Conservation (phyloP, 164 flowering plant species). For the Echeveria elegans region DNA sequence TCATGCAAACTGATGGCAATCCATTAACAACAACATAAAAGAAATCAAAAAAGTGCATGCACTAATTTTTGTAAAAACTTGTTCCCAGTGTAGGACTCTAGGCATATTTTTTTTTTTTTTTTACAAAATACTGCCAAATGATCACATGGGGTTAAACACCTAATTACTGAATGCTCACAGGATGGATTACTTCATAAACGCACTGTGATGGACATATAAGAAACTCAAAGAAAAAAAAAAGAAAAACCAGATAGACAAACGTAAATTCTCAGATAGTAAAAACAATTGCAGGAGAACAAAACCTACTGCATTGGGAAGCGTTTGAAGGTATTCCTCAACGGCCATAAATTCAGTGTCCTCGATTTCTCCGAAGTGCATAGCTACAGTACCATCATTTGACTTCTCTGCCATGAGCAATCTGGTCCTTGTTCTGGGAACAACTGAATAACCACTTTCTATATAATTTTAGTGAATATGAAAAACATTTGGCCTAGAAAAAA, state of each 20-base stretch:
- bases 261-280: not conserved
- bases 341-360: constrained; percentile 41
- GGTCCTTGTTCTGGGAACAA: constrained; percentile 28
- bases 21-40: not conserved
- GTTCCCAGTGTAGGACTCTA: not conserved
- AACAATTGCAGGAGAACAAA: not conserved
- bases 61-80: not conserved
- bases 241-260: not conserved
- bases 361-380: constrained; percentile 61
- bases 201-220: not conserved
- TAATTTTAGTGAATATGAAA: not conserved
- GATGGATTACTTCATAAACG: not conserved
- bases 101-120: not conserved
- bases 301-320: constrained; percentile 78
- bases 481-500: not conserved
- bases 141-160: not conserved
- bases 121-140: not conserved
- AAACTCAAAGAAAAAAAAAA: not conserved
- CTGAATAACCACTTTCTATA: constrained; percentile 42
- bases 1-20: not conserved
- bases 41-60: not conserved
- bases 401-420: constrained; percentile 74
- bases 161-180: not conserved
- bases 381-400: constrained; percentile 70
- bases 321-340: constrained; percentile 60